Evolutionary conservation across 1,284 basidiomycete species (phyloP).

Genomic region (Apiotrichum montevideense): DNA sequence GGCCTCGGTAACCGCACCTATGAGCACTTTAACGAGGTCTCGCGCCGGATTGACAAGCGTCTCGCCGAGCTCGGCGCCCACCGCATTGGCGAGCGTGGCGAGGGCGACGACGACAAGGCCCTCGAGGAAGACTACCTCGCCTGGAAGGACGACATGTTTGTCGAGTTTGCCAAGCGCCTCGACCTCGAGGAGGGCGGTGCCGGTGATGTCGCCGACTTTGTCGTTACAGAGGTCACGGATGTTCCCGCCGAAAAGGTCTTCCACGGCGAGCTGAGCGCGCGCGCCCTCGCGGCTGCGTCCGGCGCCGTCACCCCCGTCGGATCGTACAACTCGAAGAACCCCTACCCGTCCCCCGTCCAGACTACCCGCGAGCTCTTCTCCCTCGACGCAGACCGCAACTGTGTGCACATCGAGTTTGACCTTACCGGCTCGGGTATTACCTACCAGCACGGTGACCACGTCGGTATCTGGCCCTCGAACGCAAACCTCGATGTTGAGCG

Average conservation of each 20-base stretch:
- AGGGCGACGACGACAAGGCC: constrained; percentile 98
- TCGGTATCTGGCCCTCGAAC: constrained; percentile 95
- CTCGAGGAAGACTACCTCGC: constrained; percentile 99
- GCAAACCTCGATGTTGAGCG: constrained; percentile 86
- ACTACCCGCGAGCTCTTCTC: constrained; percentile 78
- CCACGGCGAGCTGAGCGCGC: constrained; percentile 82
- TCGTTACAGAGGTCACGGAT: constrained; percentile 66
- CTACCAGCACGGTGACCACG: constrained; percentile 98
- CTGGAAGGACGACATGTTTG: constrained; percentile 98
- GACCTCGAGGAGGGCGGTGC: constrained; percentile 92
- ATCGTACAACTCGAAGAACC: constrained; percentile 81
- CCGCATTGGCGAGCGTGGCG: constrained; percentile 84
- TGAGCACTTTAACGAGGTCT: constrained; percentile 90
- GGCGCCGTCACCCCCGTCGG: constrained; percentile 53
- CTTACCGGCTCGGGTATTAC: constrained; percentile 91
- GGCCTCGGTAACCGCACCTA: constrained; percentile 93
- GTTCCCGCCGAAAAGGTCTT: constrained; percentile 79
- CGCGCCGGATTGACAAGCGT: constrained; percentile 68
- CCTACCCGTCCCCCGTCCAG: constrained; percentile 77
- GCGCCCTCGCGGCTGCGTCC: constrained; percentile 57
- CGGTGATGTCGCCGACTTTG: constrained; percentile 91
- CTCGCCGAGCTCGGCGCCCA: constrained; percentile 74
- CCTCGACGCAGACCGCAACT: constrained; percentile 71
- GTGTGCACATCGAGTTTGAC: constrained; percentile 90
- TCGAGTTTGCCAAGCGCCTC: constrained; percentile 71